Evolutionary conservation across 805 yeast species (phyloP).

Genomic region (Cephaloascus fragrans): DNA sequence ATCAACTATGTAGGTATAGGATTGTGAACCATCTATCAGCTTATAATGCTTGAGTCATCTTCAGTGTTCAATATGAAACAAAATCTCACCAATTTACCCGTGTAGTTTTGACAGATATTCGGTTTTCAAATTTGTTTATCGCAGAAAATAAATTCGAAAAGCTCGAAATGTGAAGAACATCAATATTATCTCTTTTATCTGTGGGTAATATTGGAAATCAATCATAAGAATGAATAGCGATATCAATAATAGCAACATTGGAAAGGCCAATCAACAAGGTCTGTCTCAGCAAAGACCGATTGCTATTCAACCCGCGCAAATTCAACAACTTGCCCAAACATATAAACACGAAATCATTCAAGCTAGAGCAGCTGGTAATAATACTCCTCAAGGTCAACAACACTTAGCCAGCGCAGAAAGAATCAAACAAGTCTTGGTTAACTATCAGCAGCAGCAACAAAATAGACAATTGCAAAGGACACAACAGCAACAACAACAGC

Average conservation of each 20-base stretch:
- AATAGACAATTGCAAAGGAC: conserved; percentile 12
- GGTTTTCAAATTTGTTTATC: no score
- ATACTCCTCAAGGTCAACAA: conserved; percentile 51
- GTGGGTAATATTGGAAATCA: no score
- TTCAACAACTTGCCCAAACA: conserved; percentile 50
- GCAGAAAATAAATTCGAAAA: no score
- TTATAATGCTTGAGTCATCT: no score
- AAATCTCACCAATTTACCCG: no score
- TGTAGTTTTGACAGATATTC: no score
- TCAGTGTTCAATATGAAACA: no score
- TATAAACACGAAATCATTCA: conserved; percentile 48
- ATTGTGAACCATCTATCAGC: no score
- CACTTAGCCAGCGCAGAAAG: conserved; percentile 54
- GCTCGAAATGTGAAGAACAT: no score
- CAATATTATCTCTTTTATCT: no score
- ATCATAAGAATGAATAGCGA: neutral
- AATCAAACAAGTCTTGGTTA: conserved; percentile 50
- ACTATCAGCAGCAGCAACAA: conserved; percentile 39
- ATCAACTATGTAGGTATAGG: no score
- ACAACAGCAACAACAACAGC: conserved; percentile 7
- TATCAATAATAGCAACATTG: neutral
- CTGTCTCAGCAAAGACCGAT: conserved; percentile 8
- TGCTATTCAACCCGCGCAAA: conserved; percentile 37
- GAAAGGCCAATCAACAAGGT: conserved; percentile 1
- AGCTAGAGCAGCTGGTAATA: conserved; percentile 54